These are phyloP conservation scores for Trypethelium eluteriae DNA, from an alignment of 495 filamentous ascomycete species.

Conservation along the genomic window DNA sequence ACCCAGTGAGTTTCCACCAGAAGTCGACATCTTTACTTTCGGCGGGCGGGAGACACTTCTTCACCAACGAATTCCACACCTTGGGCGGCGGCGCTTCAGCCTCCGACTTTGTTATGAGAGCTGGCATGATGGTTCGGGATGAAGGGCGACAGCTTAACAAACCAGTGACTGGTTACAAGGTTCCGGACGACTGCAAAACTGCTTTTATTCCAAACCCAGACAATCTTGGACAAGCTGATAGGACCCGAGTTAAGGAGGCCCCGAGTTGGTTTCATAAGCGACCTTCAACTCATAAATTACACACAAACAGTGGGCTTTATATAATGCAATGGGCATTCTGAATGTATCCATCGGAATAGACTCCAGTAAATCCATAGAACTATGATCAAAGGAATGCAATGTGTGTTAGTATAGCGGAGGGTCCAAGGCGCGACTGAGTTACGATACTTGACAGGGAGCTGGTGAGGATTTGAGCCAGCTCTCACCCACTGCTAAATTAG, in stretches of 20 bases:
- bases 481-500: too few relatives aligned
- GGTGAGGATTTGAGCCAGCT: neutral
- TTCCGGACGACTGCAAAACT: neutral
- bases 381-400: neutral
- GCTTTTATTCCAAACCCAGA: neutral
- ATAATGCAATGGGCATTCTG: neutral
- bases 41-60: neutral
- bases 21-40: constrained; percentile 1
- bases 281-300: neutral
- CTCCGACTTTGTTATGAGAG: neutral
- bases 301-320: neutral
- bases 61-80: neutral
- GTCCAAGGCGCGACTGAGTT: neutral
- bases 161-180: neutral
- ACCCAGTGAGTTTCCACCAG: constrained; percentile 7
- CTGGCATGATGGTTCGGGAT: neutral
- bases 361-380: neutral
- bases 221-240: neutral
- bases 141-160: neutral
- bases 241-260: neutral
- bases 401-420: neutral
- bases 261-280: neutral
- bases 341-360: neutral
- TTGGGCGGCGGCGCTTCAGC: neutral
- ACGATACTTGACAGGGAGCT: neutral